A percentile compares a stretch with the other conserved stretches of the same genome.
Conservation (phyloP, 2,329 filamentous ascomycete genomes). For the Ophiosphaerella korrae region DNA sequence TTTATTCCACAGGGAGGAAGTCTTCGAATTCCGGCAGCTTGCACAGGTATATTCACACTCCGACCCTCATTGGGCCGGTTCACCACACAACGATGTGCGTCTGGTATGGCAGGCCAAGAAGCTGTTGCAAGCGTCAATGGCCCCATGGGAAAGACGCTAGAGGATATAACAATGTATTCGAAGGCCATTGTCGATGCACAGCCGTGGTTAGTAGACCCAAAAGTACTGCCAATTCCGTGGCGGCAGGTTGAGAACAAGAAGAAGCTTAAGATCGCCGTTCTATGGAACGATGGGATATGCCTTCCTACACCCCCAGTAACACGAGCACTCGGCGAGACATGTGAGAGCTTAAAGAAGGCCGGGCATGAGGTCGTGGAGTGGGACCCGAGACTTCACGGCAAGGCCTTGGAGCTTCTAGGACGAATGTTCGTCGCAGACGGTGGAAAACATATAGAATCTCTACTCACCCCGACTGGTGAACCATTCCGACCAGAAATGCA, state of each 20-base stretch:
- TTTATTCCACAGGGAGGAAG: conserved; percentile 51
- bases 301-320: conserved; percentile 59
- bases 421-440: conserved; percentile 58
- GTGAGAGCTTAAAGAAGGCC: conserved; percentile 56
- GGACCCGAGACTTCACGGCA: conserved; percentile 58
- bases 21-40: conserved; percentile 61
- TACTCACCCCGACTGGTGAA: conserved; percentile 50
- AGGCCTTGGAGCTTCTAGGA: conserved; percentile 56
- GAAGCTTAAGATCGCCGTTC: conserved; percentile 64
- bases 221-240: conserved; percentile 61
- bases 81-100: conserved; percentile 59
- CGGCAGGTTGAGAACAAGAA: conserved; percentile 47
- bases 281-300: conserved; percentile 58
- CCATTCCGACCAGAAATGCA: conserved; percentile 58
- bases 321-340: conserved; percentile 61
- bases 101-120: conserved; percentile 68
- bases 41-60: conserved; percentile 63
- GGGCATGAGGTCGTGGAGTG: conserved; percentile 63
- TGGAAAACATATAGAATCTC: conserved; percentile 52
- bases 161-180: conserved; percentile 55
- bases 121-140: conserved; percentile 68
- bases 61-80: conserved; percentile 65
- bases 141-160: conserved; percentile 62
- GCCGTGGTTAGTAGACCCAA: conserved; percentile 60
- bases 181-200: conserved; percentile 50